Conservation (phyloP, 106 monocot genomes). For the Agapanthus africanus region DNA sequence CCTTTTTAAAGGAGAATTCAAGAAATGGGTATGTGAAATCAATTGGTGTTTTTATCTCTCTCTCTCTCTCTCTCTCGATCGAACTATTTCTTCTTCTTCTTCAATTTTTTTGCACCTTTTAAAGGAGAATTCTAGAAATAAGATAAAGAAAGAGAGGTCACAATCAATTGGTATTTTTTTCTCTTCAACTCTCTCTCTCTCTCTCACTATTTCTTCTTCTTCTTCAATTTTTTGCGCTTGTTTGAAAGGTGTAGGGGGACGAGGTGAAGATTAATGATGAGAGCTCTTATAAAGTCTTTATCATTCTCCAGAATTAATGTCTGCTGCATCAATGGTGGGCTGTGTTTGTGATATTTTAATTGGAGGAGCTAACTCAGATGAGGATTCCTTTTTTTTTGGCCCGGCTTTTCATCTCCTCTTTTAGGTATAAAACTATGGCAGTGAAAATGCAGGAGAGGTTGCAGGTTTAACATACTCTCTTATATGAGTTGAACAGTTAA, state of each 20-base stretch:
- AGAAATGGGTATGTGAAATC: too few species aligned
- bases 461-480: too few species aligned
- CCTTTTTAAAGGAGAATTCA: background rate
- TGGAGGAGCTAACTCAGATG: too few species aligned
- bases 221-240: background rate
- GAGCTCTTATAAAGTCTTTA: background rate
- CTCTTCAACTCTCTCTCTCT: background rate
- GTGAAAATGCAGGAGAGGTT: too few species aligned
- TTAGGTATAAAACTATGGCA: too few species aligned
- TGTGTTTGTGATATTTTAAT: too few species aligned
- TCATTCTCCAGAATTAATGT: slow-evolving; percentile 5
- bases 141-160: background rate
- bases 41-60: too few species aligned
- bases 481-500: too few species aligned
- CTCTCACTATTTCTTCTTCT: background rate
- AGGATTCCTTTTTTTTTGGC: too few species aligned
- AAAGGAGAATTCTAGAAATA: background rate
- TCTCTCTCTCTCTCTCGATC: too few species aligned
- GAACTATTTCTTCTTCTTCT: background rate
- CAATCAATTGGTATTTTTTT: slow-evolving; percentile 6
- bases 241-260: background rate
- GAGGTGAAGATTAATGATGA: background rate
- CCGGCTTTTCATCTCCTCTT: too few species aligned
- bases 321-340: slow-evolving; percentile 3
- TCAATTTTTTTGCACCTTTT: background rate